Evolutionary conservation across 108 stramenopile species (phyloP), one percentile per base, ranked within the genome.

Genomic region (Asterionellopsis glacialis): DNA sequence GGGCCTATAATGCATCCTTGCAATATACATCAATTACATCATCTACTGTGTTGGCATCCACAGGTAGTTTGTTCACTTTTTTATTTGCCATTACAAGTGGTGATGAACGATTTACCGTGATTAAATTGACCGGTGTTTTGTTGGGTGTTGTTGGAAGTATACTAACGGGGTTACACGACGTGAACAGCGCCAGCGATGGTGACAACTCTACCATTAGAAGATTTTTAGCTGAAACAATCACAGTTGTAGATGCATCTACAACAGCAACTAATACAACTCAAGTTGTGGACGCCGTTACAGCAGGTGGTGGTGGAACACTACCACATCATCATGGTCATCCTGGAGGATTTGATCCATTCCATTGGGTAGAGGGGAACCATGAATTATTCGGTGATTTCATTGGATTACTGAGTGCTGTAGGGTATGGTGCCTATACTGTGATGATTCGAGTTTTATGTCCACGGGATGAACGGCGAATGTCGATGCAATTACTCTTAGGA

Each of bases 51-150:
- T 76, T 99, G 65, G 85, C 87, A 39, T 82, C 79, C 45, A 95
- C 90, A 25, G 93, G 96, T 19, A 81, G 83, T n/a, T 68, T 96
- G 13, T 99, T 97, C 67, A 95, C 98, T 13, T 94, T 96, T 72
- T 45, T 77, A 11, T 94, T 97, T 67, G 91, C 88, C 25, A 57
- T 86, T 11, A 64, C 79, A 25, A 73, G 64, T 5, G 67, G 73
- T 21, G 89, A 88, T 67, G 90, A 95, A 67, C 45, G 44, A 21
- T 76, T 84, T 39, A 78, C 70, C 28, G 56, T 24, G 18, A 47
- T 62, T 38, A 90, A 90, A 64, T 63, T 86, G 7, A 11, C 66
- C 7, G 90, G 90, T 16, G 90, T 91, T 11, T 26, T 77, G 1
- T 52, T 86, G 54, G 88, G 88, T 33, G 80, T 91, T 62, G 24